Conservation (phyloP, 1,139 yeast species). For the Kodamaea derodonti region DNA sequence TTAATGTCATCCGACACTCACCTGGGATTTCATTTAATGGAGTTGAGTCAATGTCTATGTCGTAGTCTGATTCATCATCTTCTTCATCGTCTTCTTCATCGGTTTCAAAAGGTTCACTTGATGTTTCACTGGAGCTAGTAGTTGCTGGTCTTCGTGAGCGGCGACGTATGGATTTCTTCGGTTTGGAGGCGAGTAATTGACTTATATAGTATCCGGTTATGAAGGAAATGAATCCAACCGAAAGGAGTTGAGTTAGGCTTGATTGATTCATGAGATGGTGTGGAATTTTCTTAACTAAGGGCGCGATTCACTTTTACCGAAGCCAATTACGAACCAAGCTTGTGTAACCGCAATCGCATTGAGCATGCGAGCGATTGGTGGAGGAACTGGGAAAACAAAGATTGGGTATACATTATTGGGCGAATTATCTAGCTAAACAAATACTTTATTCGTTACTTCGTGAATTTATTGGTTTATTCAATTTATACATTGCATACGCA, state of each 20-base stretch:
- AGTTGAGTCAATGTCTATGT: constrained; percentile 50
- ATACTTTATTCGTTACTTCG: no score
- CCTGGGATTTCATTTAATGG: constrained; percentile 63
- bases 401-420: no score
- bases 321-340: no score
- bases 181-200: constrained; percentile 8
- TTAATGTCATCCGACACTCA: constrained; percentile 83
- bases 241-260: constrained; percentile 12
- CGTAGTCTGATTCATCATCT: constrained; percentile 41
- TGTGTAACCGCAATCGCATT: no score
- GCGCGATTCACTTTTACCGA: no score
- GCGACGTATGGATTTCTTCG: background rate
- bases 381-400: no score
- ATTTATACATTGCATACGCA: no score
- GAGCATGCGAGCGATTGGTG: no score
- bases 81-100: constrained; percentile 32
- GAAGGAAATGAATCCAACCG: constrained; percentile 22
- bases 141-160: background rate
- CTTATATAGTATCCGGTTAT: constrained; percentile 24
- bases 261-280: constrained; percentile 3
- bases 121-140: background rate
- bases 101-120: constrained; percentile 12
- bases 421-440: no score
- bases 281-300: no score
- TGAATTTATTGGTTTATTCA: no score